Conservation (phyloP, 305 asterid genomes). For the Ajuga reptans region DNA sequence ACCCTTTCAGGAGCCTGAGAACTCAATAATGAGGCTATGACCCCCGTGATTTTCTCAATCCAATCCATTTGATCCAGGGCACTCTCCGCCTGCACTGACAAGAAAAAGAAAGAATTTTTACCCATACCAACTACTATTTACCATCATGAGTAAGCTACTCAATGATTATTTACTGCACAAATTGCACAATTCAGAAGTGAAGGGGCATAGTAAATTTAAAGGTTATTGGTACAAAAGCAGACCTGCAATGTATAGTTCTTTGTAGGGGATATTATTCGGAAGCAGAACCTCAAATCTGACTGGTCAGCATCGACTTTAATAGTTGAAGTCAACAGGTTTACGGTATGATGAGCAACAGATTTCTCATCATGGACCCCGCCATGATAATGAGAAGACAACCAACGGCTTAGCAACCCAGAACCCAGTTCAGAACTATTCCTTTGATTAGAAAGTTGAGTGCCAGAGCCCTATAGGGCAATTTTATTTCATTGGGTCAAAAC, state of each 20-base stretch:
- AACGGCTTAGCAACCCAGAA: conserved; percentile 91
- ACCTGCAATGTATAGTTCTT: conserved; percentile 98
- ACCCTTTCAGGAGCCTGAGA: conserved; percentile 98
- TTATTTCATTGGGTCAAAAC: not conserved
- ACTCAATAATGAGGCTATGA: conserved; percentile 90
- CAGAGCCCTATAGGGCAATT: conserved; percentile 55
- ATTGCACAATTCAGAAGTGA: not conserved
- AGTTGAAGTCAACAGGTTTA: conserved; percentile 92
- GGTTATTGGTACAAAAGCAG: conserved; percentile 24
- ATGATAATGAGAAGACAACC: conserved; percentile 96
- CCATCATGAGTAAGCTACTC: conserved; percentile 11
- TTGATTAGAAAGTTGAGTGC: conserved; percentile 79
- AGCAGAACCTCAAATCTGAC: conserved; percentile 96
- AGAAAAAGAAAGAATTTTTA: conserved; percentile 27
- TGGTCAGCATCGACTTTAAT: conserved; percentile 99
- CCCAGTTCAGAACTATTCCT: conserved; percentile 98
- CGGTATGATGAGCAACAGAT: conserved; percentile 99
- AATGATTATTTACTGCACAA: not conserved
- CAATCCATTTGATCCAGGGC: conserved; percentile 98
- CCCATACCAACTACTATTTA: conserved; percentile 19
- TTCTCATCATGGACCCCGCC: conserved; percentile 98
- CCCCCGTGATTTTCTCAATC: conserved; percentile 99
- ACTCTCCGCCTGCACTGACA: conserved; percentile 89
- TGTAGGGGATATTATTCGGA: conserved; percentile 95
- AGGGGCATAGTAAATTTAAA: not conserved